phyloP scores from a whole-genome alignment of 2,329 filamentous ascomycete species.

The Venturia oleaginea region DNA sequence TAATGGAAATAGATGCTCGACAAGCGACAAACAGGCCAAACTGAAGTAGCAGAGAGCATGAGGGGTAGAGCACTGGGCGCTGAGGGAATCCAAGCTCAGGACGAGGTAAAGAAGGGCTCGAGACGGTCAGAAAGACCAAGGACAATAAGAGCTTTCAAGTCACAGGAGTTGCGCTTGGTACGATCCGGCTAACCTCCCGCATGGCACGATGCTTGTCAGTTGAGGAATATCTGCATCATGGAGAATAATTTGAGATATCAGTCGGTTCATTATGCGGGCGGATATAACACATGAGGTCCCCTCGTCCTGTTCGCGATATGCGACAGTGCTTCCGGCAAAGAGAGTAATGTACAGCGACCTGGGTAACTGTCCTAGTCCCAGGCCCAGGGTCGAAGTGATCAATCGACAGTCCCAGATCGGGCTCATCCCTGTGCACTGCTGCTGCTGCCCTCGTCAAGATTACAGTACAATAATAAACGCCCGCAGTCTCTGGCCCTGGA shows the following conservation, averaged over 20 bases:
- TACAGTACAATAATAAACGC: slow-evolving; percentile 8
- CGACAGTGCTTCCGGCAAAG: too few relatives aligned
- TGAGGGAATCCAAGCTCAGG: background rate
- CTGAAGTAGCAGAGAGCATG: background rate
- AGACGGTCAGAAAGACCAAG: background rate
- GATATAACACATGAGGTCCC: too few relatives aligned
- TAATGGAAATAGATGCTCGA: background rate
- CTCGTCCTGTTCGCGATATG: too few relatives aligned
- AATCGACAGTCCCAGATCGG: background rate
- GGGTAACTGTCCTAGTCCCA: too few relatives aligned
- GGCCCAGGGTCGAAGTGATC: background rate
- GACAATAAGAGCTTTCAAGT: background rate
- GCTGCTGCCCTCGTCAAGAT: background rate
- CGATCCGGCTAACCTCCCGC: background rate
- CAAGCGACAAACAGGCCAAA: background rate
- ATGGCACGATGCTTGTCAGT: background rate
- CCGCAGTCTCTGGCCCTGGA: background rate
- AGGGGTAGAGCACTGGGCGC: background rate
- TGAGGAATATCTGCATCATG: background rate
- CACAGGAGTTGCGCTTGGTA: background rate
- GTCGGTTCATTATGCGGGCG: too few relatives aligned
- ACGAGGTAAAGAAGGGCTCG: background rate
- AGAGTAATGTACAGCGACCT: too few relatives aligned
- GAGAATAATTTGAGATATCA: too few relatives aligned
- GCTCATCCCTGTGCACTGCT: background rate